These are phyloP conservation scores for Amoebophrya sp. DNA, from an alignment of 169 alveolate species.

Conservation along the genomic window DNA sequence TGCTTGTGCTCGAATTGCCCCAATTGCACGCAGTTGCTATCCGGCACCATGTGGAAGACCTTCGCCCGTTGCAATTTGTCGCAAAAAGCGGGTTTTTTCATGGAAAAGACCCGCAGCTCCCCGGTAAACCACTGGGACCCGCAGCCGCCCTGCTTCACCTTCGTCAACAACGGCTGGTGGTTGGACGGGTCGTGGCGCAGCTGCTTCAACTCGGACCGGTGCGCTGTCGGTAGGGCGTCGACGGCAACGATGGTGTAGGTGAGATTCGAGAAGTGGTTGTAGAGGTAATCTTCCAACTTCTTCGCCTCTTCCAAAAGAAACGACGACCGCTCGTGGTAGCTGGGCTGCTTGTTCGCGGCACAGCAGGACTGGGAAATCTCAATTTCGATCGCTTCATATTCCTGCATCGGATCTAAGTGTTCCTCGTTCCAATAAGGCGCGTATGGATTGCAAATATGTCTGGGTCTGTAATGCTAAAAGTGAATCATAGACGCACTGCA, in stretches of 20 bases:
- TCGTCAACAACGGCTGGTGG: background rate
- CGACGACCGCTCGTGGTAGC: background rate
- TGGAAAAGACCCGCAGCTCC: background rate
- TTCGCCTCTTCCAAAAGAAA: background rate
- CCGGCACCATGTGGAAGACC: background rate
- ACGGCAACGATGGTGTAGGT: background rate
- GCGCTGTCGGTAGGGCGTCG: background rate
- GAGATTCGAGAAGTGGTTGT: background rate
- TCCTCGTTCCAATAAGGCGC: background rate
- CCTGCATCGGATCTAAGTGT: background rate
- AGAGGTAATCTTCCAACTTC: background rate
- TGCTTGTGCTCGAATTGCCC: background rate
- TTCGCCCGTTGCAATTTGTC: background rate
- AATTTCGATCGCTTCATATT: background rate
- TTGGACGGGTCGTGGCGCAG: background rate
- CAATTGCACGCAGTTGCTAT: background rate
- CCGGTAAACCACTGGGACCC: background rate
- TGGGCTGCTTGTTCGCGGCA: background rate
- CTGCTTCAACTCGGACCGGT: background rate
- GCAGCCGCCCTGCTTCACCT: background rate
- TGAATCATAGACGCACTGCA: no score
- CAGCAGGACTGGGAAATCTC: background rate
- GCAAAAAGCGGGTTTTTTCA: background rate
- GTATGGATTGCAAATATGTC: no score
- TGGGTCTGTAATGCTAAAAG: no score